Conservation (phyloP, 2,329 filamentous ascomycete genomes). For the Fusarium praegraminearum region DNA sequence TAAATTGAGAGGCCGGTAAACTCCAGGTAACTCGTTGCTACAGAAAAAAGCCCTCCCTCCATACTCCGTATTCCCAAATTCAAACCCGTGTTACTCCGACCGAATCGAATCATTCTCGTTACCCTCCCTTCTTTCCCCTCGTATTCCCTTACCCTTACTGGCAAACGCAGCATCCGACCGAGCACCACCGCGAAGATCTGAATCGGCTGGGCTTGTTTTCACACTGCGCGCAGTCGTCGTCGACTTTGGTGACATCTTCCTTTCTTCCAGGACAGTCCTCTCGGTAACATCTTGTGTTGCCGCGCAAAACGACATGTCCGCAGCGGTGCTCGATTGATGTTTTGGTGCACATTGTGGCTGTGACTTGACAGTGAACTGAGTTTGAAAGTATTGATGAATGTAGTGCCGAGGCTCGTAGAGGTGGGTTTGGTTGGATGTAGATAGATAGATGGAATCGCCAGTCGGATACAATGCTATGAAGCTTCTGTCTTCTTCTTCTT, state of each 20-base stretch:
- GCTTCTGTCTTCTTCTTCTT: not conserved
- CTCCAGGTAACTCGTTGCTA: constrained; percentile 3
- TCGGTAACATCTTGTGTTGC: constrained; percentile 53
- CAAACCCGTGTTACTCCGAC: constrained; percentile 14
- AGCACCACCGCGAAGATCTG: constrained; percentile 54
- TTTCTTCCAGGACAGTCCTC: constrained; percentile 49
- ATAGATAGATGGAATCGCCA: not conserved
- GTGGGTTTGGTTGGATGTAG: not conserved
- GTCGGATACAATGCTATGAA: constrained; percentile 1
- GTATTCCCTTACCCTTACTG: constrained; percentile 39
- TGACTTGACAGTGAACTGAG: not conserved
- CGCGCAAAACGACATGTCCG: constrained; percentile 53
- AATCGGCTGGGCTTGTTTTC: constrained; percentile 47
- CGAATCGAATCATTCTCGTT: constrained; percentile 19
- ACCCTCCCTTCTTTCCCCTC: not conserved
- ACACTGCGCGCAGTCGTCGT: constrained; percentile 53
- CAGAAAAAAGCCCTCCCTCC: constrained; percentile 9
- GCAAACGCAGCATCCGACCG: constrained; percentile 51
- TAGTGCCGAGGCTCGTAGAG: not conserved
- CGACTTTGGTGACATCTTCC: constrained; percentile 49
- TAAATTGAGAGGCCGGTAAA: not conserved
- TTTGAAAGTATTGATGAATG: not conserved
- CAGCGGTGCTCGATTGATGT: constrained; percentile 53
- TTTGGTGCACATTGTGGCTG: constrained; percentile 51
- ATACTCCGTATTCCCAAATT: constrained; percentile 20